Evolutionary conservation across 331 rosid species (phyloP).

Genomic region (Phaseolus coccineus): DNA sequence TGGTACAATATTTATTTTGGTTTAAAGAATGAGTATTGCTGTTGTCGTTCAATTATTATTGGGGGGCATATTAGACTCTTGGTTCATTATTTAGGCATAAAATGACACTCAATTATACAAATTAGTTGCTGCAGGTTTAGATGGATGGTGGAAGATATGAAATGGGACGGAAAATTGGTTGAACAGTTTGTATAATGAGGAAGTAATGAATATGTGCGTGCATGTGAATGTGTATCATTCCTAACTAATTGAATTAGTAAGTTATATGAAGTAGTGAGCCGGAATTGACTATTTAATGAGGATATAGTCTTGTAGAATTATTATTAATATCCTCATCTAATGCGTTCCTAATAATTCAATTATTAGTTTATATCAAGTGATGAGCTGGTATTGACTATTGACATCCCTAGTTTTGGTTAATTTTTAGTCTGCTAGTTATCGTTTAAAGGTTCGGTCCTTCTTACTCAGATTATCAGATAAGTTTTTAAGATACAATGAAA

Average conservation of each 20-base stretch:
- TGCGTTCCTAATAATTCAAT: background rate
- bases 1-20: constrained; percentile 22
- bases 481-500: background rate
- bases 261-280: no score
- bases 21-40: constrained; percentile 27
- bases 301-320: background rate
- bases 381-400: background rate
- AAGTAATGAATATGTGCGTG: background rate
- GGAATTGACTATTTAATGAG: no score
- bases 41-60: constrained; percentile 20
- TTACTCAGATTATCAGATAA: no score
- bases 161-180: background rate
- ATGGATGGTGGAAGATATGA: constrained; percentile 8
- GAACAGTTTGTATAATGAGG: background rate
- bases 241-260: no score
- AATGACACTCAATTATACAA: background rate
- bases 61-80: constrained; percentile 22
- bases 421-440: background rate
- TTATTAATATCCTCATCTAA: no score
- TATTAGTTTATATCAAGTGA: background rate
- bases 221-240: no score
- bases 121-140: background rate
- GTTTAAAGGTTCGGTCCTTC: background rate
- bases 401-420: background rate
- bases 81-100: background rate